A percentile compares a stretch with the other conserved stretches of the same genome.
phyloP scores from a whole-genome alignment of 148 eudicot genomes.

The Hydrangea macrophylla region DNA sequence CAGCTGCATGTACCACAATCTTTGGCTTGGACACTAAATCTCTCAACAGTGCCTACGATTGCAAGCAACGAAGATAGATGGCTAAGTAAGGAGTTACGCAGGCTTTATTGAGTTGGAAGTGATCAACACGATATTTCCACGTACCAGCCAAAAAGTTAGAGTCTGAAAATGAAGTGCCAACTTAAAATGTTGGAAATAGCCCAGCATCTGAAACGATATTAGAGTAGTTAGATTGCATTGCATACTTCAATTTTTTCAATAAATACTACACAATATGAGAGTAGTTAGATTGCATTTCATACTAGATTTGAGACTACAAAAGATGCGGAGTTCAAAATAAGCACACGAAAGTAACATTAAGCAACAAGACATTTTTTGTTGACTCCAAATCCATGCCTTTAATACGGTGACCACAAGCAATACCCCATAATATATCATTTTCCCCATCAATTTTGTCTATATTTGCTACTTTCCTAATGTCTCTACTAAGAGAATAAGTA shows the following conservation, averaged over 20 bases:
- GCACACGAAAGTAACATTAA: neutral
- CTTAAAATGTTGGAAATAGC: conserved; percentile 80
- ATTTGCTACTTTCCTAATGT: neutral
- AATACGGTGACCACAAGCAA: neutral
- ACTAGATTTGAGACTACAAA: neutral
- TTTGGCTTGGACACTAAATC: conserved; percentile 73
- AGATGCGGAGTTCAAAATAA: neutral
- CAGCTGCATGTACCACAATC: conserved; percentile 35
- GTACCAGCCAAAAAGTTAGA: conserved; percentile 92
- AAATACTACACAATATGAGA: neutral
- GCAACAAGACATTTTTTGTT: neutral
- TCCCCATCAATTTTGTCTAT: neutral
- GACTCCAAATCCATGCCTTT: neutral
- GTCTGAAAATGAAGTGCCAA: conserved; percentile 74
- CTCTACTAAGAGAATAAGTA: neutral
- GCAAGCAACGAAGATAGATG: conserved; percentile 20
- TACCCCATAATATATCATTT: neutral
- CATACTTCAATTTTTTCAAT: neutral
- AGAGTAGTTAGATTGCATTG: conserved; percentile 6
- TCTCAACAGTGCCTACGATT: conserved; percentile 65
- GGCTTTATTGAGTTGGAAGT: neutral
- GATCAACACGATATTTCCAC: conserved; percentile 1
- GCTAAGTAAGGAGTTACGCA: neutral
- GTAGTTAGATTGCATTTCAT: neutral
- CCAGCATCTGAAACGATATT: conserved; percentile 68